phyloP scores from a whole-genome alignment of 768 basidiomycete genomes.

The Amanita exitialis region DNA sequence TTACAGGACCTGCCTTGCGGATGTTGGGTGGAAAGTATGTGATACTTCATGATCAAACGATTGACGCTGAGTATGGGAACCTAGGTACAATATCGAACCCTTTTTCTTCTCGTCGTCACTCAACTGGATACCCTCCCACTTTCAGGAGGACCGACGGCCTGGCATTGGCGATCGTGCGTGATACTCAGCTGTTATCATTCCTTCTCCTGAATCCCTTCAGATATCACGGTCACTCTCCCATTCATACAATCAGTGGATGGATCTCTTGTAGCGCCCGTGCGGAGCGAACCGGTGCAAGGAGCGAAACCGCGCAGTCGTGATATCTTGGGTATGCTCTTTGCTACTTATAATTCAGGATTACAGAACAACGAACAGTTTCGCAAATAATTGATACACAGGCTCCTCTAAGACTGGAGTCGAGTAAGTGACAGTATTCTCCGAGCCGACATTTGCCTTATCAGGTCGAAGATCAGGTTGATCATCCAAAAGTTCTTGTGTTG shows the following conservation, averaged over 20 bases:
- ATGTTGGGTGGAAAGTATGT: slow-evolving; percentile 50
- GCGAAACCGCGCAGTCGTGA: background rate
- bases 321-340: background rate
- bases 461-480: slow-evolving; percentile 8
- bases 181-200: background rate
- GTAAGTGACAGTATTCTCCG: background rate
- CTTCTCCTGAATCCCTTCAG: slow-evolving; percentile 17
- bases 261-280: slow-evolving; percentile 8
- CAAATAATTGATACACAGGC: slow-evolving; percentile 28
- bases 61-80: background rate
- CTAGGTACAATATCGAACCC: slow-evolving; percentile 49
- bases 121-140: slow-evolving; percentile 62
- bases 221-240: slow-evolving; percentile 47
- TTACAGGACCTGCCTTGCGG: slow-evolving; percentile 42
- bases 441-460: background rate
- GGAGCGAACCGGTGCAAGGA: slow-evolving; percentile 7
- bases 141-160: slow-evolving; percentile 35
- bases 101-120: slow-evolving; percentile 59
- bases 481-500: slow-evolving; percentile 25
- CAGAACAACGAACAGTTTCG: background rate
- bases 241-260: slow-evolving; percentile 36
- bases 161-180: slow-evolving; percentile 42
- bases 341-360: background rate
- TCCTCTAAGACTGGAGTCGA: slow-evolving; percentile 16
- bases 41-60: background rate